Evolutionary conservation across 768 basidiomycete genomes (phyloP).

Genomic region (Calocybe indica): DNA sequence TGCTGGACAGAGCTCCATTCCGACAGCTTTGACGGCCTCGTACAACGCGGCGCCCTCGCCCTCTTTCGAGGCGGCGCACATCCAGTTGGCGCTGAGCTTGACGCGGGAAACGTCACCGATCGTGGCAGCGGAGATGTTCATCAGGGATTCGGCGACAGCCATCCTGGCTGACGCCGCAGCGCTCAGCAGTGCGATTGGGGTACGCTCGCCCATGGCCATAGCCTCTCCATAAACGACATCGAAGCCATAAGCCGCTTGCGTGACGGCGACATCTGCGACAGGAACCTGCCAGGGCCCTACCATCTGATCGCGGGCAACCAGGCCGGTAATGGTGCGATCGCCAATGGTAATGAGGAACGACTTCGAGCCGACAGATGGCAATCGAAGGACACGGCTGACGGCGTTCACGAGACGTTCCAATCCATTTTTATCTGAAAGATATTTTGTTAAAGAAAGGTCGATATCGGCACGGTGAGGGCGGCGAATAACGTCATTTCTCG

Average conservation of each 20-base stretch:
- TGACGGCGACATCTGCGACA: constrained; percentile 95
- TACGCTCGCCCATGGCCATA: constrained; percentile 98
- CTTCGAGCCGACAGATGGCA: constrained; percentile 93
- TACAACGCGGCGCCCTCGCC: constrained; percentile 90
- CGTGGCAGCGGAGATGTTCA: constrained; percentile 82
- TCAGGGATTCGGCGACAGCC: constrained; percentile 92
- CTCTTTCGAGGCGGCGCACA: constrained; percentile 88
- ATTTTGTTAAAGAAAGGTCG: constrained; percentile 63
- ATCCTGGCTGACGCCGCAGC: constrained; percentile 92
- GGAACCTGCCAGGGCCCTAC: constrained; percentile 99
- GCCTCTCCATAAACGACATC: constrained; percentile 82
- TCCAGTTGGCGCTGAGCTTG: constrained; percentile 99
- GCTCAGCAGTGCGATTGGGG: constrained; percentile 83
- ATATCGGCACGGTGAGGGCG: constrained; percentile 41
- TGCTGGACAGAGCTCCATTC: constrained; percentile 89
- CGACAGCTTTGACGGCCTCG: constrained; percentile 85
- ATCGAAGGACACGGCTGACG: constrained; percentile 74
- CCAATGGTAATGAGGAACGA: constrained; percentile 99
- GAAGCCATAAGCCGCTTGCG: constrained; percentile 92
- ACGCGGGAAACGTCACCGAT: constrained; percentile 64
- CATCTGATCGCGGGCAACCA: constrained; percentile 97
- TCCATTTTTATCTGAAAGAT: constrained; percentile 46
- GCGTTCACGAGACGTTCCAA: constrained; percentile 55
- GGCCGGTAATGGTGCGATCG: constrained; percentile 88
- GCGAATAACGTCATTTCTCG: constrained; percentile 56